Percentiles rank a stretch among this genome's conserved stretches.
Evolutionary conservation across 2,329 filamentous ascomycete species (phyloP).

Genomic region (Penicillium digitatum): DNA sequence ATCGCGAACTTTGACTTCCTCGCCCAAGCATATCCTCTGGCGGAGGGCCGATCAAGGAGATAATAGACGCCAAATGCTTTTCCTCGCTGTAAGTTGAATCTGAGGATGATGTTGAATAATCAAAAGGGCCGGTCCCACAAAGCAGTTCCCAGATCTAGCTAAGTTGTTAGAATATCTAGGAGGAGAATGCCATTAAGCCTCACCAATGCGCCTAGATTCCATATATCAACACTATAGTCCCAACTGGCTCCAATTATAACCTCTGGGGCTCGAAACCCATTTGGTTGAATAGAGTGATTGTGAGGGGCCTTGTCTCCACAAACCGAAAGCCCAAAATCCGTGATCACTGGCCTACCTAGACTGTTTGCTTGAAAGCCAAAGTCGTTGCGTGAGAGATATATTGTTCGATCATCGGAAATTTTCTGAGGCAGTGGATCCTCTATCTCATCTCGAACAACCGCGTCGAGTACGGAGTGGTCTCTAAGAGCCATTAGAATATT

Average conservation of each 20-base stretch:
- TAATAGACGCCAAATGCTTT: neutral
- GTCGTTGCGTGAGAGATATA: slow-evolving; percentile 31
- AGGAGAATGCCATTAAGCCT: neutral
- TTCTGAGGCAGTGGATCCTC: slow-evolving; percentile 26
- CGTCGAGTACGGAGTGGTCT: slow-evolving; percentile 24
- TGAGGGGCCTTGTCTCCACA: neutral
- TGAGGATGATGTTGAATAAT: slow-evolving; percentile 14
- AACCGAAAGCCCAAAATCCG: neutral
- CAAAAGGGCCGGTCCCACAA: slow-evolving; percentile 17
- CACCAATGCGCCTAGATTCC: slow-evolving; percentile 34
- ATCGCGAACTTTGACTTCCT: neutral
- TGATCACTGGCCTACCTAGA: neutral
- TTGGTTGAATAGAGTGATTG: slow-evolving; percentile 42
- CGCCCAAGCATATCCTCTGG: neutral
- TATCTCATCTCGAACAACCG: slow-evolving; percentile 15
- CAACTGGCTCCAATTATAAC: slow-evolving; percentile 29
- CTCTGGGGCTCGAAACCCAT: slow-evolving; percentile 32
- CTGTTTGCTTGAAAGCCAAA: slow-evolving; percentile 22
- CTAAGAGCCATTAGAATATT: slow-evolving; percentile 37
- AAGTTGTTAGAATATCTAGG: slow-evolving; percentile 3
- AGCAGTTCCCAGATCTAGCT: slow-evolving; percentile 25
- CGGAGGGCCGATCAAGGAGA: neutral
- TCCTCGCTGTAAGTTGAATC: neutral
- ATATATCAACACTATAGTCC: slow-evolving; percentile 33
- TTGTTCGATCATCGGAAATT: slow-evolving; percentile 24